phyloP scores from a whole-genome alignment of 768 basidiomycete genomes.

The Calocera viscosa region DNA sequence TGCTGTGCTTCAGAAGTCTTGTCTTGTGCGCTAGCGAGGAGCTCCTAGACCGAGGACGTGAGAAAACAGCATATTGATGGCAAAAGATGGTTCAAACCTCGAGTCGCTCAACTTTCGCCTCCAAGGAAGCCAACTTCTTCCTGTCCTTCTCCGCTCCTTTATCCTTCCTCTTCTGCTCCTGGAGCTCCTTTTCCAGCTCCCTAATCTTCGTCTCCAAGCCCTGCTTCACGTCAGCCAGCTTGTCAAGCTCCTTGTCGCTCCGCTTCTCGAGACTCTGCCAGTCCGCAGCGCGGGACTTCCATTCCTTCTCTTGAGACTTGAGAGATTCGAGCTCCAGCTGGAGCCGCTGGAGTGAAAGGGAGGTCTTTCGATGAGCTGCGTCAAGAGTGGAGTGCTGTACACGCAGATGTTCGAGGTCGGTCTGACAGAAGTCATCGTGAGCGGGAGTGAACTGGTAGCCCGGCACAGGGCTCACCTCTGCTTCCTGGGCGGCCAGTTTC shows the following conservation, averaged over 20 bases:
- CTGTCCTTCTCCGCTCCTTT: not conserved
- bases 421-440: not conserved
- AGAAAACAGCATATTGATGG: not conserved
- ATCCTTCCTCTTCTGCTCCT: not conserved
- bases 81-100: not conserved
- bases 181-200: not conserved
- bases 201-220: not conserved
- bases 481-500: not conserved
- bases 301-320: not conserved
- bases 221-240: not conserved
- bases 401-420: not conserved
- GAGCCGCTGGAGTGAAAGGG: not conserved
- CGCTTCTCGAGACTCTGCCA: slow-evolving; percentile 3
- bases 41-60: not conserved
- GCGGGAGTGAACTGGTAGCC: not conserved
- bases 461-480: not conserved
- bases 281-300: not conserved
- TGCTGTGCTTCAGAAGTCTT: not conserved
- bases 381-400: not conserved
- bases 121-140: not conserved
- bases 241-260: slow-evolving; percentile 5
- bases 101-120: not conserved
- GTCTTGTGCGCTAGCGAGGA: not conserved
- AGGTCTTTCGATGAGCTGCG: not conserved
- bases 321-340: slow-evolving; percentile 1